phyloP scores from a whole-genome alignment of 179 eudicot species.

The Vitellaria paradoxa region DNA sequence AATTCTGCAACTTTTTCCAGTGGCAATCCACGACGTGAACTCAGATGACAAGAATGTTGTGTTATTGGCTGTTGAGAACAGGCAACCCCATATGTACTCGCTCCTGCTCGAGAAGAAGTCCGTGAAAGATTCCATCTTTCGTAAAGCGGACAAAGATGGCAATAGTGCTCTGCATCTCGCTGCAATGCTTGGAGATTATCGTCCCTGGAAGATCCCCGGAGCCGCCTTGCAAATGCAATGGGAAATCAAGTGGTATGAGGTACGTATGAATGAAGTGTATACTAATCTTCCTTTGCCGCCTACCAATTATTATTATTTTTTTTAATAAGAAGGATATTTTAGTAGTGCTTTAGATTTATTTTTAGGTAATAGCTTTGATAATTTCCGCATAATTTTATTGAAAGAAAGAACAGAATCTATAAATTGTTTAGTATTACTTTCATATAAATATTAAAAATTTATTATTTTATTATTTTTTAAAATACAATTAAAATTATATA shows the following conservation, averaged over 20 bases:
- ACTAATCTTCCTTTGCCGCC: no score
- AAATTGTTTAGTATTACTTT: no score
- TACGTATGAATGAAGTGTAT: neutral
- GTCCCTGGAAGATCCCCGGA: conserved; percentile 24
- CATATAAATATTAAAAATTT: no score
- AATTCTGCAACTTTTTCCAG: conserved; percentile 13
- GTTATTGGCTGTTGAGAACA: conserved; percentile 21
- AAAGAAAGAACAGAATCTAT: no score
- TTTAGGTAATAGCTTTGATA: no score
- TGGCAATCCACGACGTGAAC: conserved; percentile 23
- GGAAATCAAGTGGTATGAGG: conserved; percentile 30
- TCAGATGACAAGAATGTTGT: conserved; percentile 9
- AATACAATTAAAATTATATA: no score
- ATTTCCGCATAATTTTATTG: no score
- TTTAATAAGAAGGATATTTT: no score
- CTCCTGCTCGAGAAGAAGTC: neutral
- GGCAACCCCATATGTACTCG: conserved; percentile 17
- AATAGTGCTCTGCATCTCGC: conserved; percentile 28
- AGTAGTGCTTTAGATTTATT: no score
- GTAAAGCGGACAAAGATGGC: conserved; percentile 13
- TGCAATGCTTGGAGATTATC: conserved; percentile 4
- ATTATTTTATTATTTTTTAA: no score
- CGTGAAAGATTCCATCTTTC: neutral
- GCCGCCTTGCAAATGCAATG: conserved; percentile 29
- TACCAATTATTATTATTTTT: no score